These are phyloP conservation scores for Phoma sp. DNA, from an alignment of 2,329 filamentous ascomycete genomes.

Conservation along the genomic window DNA sequence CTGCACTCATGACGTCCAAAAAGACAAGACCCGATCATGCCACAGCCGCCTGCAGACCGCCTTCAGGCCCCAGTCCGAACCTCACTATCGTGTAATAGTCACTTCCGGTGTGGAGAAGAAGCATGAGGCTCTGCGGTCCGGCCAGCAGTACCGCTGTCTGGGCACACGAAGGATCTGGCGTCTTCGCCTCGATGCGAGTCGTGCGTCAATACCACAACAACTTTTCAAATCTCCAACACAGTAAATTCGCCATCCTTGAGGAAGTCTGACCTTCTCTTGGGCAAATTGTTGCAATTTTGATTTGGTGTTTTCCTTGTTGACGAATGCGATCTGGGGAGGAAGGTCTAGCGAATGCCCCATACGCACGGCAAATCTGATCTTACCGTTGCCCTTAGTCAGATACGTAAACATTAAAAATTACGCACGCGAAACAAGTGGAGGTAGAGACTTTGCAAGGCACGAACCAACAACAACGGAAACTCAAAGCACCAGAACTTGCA, in stretches of 20 bases:
- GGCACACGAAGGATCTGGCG: constrained; percentile 2
- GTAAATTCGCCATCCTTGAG: neutral
- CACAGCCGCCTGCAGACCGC: constrained; percentile 7
- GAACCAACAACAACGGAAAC: neutral
- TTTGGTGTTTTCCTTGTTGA: neutral
- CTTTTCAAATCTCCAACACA: too few relatives aligned
- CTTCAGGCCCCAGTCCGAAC: constrained; percentile 3
- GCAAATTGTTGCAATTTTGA: constrained; percentile 5
- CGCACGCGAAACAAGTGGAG: neutral
- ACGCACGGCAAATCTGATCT: too few relatives aligned
- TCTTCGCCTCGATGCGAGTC: neutral
- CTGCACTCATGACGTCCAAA: neutral
- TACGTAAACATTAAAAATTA: neutral
- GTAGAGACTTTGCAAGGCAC: neutral
- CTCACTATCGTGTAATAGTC: constrained; percentile 18
- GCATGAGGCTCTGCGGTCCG: constrained; percentile 17
- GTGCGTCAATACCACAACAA: neutral
- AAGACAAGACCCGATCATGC: constrained; percentile 2
- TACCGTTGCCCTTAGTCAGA: too few relatives aligned
- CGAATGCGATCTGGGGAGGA: neutral
- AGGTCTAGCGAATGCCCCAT: constrained; percentile 6
- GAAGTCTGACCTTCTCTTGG: neutral
- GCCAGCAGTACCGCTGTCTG: constrained; percentile 6
- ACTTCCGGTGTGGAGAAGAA: constrained; percentile 7
- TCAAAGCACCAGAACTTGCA: too few relatives aligned